Conservation (phyloP, 2,329 filamentous ascomycete genomes). For the Scleromitrula shiraiana region DNA sequence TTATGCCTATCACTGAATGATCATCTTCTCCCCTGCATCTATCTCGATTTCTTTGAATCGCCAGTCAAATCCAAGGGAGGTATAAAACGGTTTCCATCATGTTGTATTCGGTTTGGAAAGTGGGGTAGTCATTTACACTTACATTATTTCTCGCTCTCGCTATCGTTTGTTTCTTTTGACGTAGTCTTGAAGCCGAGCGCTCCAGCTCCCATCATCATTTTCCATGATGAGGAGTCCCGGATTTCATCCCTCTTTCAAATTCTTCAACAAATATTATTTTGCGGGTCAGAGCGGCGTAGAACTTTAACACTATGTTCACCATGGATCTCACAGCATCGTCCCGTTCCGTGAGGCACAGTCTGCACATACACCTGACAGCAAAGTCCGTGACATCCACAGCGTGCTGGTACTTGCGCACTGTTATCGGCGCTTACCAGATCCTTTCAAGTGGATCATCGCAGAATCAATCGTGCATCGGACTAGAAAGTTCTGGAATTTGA, state of each 20-base stretch:
- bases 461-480: background rate
- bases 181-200: too few species aligned
- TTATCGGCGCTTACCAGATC: constrained; percentile 1
- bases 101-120: background rate
- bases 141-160: too few species aligned
- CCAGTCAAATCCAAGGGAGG: too few species aligned
- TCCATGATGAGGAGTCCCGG: background rate
- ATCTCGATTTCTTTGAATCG: too few species aligned
- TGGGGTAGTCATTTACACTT: background rate
- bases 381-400: background rate
- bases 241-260: background rate
- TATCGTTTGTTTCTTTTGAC: too few species aligned
- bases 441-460: background rate
- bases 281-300: background rate
- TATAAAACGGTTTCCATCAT: background rate
- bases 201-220: too few species aligned
- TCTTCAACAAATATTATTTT: background rate
- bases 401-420: background rate
- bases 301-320: background rate
- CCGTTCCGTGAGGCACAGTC: constrained; percentile 9
- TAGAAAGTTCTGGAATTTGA: background rate
- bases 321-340: constrained; percentile 5
- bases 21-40: background rate
- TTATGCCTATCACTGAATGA: background rate
- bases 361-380: background rate